Evolutionary conservation across 23 red algal genomes (phyloP), one percentile per base, ranked within the genome.

Genomic region (Chondrus crispus): DNA sequence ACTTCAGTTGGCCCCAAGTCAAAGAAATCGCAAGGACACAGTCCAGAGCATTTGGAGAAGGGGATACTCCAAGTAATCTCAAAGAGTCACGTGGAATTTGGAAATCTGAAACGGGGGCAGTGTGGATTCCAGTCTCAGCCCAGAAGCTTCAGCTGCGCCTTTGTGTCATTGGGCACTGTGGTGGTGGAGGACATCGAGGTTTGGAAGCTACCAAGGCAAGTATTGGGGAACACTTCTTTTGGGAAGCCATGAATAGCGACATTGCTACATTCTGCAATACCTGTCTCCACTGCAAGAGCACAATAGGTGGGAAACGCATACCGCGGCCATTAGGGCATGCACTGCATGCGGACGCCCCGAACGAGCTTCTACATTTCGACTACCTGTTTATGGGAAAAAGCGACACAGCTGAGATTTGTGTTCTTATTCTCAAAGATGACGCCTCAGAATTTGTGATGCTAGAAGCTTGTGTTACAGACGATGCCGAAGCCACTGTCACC

Each of bases 371-470:
- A 60, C 78, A 83, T 1, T 37, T 62, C 40, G 78, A 83, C 40
- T 83, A 60, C 46, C 24, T 83, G 10, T 54, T n/a, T 28, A 83
- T 2, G 78, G 51, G 50, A 38, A 20, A 54, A 39, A 58, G 48
- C 52, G 11, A 1, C 12, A 26, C 28, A 0, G 1, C 1, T 11
- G 8, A 32, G 45, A 58, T 26, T 6, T 83, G 57, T 29, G 2
- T 62, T 11, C 29, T 53, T n/a, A 86, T 70, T 16, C 11, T 86
- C 52, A 83, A 68, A 38, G 78, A 83, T 60, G 78, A 83, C 46
- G 30, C 41, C 8, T 58, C 46, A 8, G 55, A 1, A 47, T 29
- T 83, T 16, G 18, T 30, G 14, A 14, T 24, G 26, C 14, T 16
- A 16, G 22, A 30, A 26, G 33, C 22, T 20, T 58, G 78, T 62